These are phyloP conservation scores for Naganishia onofrii DNA, from an alignment of 768 basidiomycete species.

Conservation along the genomic window DNA sequence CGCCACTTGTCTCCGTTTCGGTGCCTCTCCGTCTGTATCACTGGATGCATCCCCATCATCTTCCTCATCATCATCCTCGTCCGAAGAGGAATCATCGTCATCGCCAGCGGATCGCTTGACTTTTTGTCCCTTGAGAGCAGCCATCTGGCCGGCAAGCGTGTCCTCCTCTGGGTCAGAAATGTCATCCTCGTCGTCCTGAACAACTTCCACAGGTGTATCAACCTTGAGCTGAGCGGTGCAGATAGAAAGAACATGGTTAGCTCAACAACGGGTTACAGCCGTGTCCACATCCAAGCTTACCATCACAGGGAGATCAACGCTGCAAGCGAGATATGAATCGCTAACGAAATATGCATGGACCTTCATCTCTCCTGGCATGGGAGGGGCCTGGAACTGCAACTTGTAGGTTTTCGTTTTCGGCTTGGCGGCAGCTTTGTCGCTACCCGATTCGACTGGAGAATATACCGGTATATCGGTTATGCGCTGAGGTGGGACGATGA, in stretches of 20 bases:
- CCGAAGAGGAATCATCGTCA: slow-evolving; percentile 52
- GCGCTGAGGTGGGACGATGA: slow-evolving; percentile 82
- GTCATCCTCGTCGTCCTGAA: slow-evolving; percentile 77
- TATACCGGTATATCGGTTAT: slow-evolving; percentile 70
- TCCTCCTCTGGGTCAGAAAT: slow-evolving; percentile 99
- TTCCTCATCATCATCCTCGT: slow-evolving; percentile 43
- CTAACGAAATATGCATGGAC: slow-evolving; percentile 84
- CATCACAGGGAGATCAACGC: slow-evolving; percentile 66
- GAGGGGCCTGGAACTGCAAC: slow-evolving; percentile 92
- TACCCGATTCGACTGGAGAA: slow-evolving; percentile 27
- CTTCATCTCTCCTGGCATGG: slow-evolving; percentile 73
- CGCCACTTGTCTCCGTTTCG: slow-evolving; percentile 10
- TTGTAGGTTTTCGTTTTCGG: slow-evolving; percentile 62
- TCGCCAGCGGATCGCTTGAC: slow-evolving; percentile 71
- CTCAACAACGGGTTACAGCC: background rate
- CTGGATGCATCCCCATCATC: slow-evolving; percentile 17
- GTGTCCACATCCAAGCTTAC: slow-evolving; percentile 56
- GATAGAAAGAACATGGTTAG: slow-evolving; percentile 28
- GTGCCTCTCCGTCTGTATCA: slow-evolving; percentile 26
- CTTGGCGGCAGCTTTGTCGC: slow-evolving; percentile 34
- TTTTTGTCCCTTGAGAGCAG: slow-evolving; percentile 80
- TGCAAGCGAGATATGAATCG: slow-evolving; percentile 85
- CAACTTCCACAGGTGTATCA: slow-evolving; percentile 65
- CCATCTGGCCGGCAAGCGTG: slow-evolving; percentile 94
- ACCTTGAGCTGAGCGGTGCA: slow-evolving; percentile 71